These are phyloP conservation scores for Nectriaceae sp. DNA, from an alignment of 2,329 filamentous ascomycete genomes.

Conservation along the genomic window DNA sequence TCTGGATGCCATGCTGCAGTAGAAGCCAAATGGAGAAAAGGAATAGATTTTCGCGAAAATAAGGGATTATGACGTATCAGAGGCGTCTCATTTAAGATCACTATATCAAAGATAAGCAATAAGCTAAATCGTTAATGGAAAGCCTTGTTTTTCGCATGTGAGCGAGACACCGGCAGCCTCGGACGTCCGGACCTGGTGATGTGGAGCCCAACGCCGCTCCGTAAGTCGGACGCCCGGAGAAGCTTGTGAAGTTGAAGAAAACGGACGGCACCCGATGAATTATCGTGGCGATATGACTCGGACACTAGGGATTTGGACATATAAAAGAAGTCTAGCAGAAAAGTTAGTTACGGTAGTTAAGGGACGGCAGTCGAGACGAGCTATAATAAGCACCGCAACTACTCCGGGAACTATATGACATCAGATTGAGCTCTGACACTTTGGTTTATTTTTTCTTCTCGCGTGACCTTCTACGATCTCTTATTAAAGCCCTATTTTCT, in stretches of 20 bases:
- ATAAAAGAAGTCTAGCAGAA: neutral
- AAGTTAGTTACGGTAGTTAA: neutral
- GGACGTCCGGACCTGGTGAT: conserved; percentile 15
- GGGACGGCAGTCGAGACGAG: neutral
- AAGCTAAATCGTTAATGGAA: no score
- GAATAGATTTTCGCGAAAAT: conserved; percentile 15
- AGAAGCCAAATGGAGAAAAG: conserved; percentile 32
- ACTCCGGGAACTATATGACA: neutral
- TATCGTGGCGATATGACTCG: conserved; percentile 24
- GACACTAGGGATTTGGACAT: neutral
- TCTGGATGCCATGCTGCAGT: conserved; percentile 89
- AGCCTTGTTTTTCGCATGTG: conserved; percentile 8
- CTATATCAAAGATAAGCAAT: neutral
- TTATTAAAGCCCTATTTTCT: neutral
- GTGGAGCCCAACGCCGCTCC: neutral
- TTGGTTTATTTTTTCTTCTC: neutral
- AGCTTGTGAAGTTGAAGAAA: conserved; percentile 10
- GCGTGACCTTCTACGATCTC: no score
- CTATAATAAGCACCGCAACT: neutral
- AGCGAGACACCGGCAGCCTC: conserved; percentile 6
- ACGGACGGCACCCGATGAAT: conserved; percentile 21
- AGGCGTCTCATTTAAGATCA: neutral
- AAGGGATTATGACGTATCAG: conserved; percentile 16
- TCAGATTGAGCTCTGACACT: neutral
- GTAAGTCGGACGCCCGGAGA: conserved; percentile 16